Percentiles rank a stretch among this genome's conserved stretches.
These are phyloP conservation scores for Pleomassaria siparia DNA, from an alignment of 2,329 filamentous ascomycete species.

Conservation along the genomic window DNA sequence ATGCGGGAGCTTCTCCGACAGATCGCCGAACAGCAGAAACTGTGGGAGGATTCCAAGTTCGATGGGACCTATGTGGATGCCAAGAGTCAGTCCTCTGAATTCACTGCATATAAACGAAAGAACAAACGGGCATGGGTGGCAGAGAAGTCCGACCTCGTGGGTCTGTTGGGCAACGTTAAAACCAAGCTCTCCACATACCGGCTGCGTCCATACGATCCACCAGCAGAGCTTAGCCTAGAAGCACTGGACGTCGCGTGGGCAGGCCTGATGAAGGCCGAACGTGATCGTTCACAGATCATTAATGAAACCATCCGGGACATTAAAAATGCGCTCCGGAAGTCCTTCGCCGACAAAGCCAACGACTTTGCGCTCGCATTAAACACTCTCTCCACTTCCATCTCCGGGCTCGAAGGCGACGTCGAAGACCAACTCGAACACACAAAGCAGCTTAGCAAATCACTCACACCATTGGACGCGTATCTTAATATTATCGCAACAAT, in stretches of 20 bases:
- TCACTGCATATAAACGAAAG: conserved; percentile 86
- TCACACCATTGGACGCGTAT: conserved; percentile 88
- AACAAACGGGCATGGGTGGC: conserved; percentile 95
- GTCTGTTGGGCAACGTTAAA: conserved; percentile 95
- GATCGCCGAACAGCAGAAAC: conserved; percentile 70
- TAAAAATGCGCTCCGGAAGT: conserved; percentile 89
- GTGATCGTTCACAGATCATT: conserved; percentile 86
- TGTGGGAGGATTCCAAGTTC: conserved; percentile 80
- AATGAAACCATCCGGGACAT: conserved; percentile 99
- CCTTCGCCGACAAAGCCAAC: conserved; percentile 97
- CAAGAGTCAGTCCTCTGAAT: conserved; percentile 79
- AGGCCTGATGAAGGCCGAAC: conserved; percentile 77
- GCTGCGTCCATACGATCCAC: conserved; percentile 86
- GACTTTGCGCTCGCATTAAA: conserved; percentile 95
- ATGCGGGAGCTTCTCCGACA: conserved; percentile 80
- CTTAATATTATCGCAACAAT: conserved; percentile 83
- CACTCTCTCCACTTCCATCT: conserved; percentile 91
- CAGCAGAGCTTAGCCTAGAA: conserved; percentile 77
- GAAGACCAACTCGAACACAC: conserved; percentile 93
- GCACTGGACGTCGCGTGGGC: conserved; percentile 82
- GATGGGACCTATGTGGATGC: conserved; percentile 91
- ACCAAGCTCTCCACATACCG: conserved; percentile 96
- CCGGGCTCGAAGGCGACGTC: conserved; percentile 93
- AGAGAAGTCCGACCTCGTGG: conserved; percentile 93
- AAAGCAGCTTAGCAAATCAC: conserved; percentile 77